These are phyloP conservation scores for Fusarium sacchari DNA, from an alignment of 2,329 filamentous ascomycete genomes.

Conservation along the genomic window DNA sequence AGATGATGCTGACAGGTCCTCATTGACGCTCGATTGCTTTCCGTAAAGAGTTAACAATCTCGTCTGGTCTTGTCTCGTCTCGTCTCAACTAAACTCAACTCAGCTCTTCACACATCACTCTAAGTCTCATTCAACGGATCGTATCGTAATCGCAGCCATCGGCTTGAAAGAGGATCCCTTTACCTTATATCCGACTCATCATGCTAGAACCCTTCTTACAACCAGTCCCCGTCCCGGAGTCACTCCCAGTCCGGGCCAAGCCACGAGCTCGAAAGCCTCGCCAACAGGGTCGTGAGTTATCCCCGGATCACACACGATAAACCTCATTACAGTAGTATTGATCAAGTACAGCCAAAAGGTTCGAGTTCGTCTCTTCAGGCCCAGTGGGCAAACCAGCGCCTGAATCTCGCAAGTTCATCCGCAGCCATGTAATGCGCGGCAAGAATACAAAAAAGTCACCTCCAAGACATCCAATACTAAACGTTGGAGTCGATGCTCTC, in stretches of 20 bases:
- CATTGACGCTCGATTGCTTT: constrained; percentile 7
- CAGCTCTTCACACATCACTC: neutral
- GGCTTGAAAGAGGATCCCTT: neutral
- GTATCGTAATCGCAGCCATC: neutral
- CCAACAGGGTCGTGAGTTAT: constrained; percentile 10
- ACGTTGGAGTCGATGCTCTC: neutral
- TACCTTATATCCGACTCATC: neutral
- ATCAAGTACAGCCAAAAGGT: constrained; percentile 28
- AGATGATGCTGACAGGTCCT: neutral
- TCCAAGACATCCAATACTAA: neutral
- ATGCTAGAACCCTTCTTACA: constrained; percentile 29
- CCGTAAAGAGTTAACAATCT: constrained; percentile 26
- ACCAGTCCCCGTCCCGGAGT: neutral
- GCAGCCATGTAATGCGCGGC: constrained; percentile 44
- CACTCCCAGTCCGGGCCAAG: neutral
- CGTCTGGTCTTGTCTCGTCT: neutral
- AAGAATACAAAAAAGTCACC: constrained; percentile 37
- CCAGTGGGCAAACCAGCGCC: constrained; percentile 37
- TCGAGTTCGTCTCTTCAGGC: constrained; percentile 45
- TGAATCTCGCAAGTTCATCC: constrained; percentile 42
- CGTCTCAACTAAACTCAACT: neutral
- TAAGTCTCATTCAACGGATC: rapidly evolving
- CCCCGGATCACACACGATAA: no score
- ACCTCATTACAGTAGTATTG: neutral
- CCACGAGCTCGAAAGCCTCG: constrained; percentile 6